Conservation (phyloP, 495 filamentous ascomycete genomes). For the Tuber microsphaerosporum region DNA sequence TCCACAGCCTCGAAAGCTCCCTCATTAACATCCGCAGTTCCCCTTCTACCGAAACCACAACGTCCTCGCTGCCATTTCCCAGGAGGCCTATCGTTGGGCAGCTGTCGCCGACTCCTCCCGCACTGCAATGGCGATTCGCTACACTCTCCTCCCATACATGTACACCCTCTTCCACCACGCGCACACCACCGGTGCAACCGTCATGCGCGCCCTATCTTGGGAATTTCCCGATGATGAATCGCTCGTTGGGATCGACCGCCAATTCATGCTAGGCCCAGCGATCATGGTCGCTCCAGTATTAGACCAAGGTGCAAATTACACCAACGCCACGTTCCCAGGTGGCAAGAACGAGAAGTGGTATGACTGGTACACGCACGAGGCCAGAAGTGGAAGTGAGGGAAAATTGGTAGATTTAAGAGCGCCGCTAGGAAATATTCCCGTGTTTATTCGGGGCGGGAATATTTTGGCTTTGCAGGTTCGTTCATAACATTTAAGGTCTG, state of each 20-base stretch:
- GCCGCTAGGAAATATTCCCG: slow-evolving; percentile 70
- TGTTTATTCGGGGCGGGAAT: slow-evolving; percentile 64
- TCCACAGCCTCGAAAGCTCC: background rate
- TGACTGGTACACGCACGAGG: slow-evolving; percentile 67
- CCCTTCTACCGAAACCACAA: slow-evolving; percentile 46
- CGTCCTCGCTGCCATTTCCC: slow-evolving; percentile 51
- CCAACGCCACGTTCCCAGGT: slow-evolving; percentile 74
- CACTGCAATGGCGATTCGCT: slow-evolving; percentile 67
- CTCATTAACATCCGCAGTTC: slow-evolving; percentile 52
- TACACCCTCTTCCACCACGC: slow-evolving; percentile 73
- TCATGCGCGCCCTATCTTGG: slow-evolving; percentile 77
- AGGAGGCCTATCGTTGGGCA: slow-evolving; percentile 73
- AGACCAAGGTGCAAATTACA: slow-evolving; percentile 55
- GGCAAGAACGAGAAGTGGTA: slow-evolving; percentile 63
- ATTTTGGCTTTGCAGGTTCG: slow-evolving; percentile 59
- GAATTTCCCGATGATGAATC: slow-evolving; percentile 73
- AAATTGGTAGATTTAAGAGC: slow-evolving; percentile 67
- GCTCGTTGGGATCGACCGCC: slow-evolving; percentile 59
- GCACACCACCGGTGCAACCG: slow-evolving; percentile 60
- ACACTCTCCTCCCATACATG: slow-evolving; percentile 66
- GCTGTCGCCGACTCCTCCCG: slow-evolving; percentile 60
- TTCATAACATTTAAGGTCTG: background rate
- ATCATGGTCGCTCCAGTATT: slow-evolving; percentile 70
- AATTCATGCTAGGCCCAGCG: slow-evolving; percentile 68
- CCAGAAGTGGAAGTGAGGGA: slow-evolving; percentile 51